A percentile compares a stretch with the other conserved stretches of the same genome.
Conservation (phyloP, 2,329 filamentous ascomycete species). For the Aspergillus quadrilineatus region DNA sequence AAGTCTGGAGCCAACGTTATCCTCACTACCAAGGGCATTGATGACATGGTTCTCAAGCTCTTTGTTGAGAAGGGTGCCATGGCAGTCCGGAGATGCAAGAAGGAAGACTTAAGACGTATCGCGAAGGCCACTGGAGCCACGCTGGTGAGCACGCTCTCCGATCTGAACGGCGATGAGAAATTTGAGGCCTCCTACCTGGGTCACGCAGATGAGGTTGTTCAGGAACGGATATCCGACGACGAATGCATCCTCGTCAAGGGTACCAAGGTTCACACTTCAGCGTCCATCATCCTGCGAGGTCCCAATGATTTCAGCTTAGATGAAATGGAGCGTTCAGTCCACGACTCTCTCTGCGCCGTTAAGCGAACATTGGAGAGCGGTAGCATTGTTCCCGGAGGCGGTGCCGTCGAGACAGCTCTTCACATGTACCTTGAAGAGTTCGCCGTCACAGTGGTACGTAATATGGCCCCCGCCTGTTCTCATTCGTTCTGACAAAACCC, state of each 20-base stretch:
- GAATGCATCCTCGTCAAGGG: constrained; percentile 97
- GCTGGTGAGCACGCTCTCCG: constrained; percentile 86
- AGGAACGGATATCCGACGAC: constrained; percentile 97
- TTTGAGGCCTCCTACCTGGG: constrained; percentile 90
- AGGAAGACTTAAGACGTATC: constrained; percentile 94
- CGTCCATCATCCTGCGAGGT: constrained; percentile 92
- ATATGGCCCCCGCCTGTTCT: not conserved
- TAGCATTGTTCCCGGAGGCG: constrained; percentile 92
- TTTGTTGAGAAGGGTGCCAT: constrained; percentile 95
- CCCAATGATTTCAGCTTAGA: constrained; percentile 95
- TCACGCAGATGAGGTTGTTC: constrained; percentile 90
- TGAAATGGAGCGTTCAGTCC: constrained; percentile 98
- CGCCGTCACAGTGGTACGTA: constrained; percentile 81
- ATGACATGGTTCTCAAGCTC: constrained; percentile 89
- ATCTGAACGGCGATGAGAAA: constrained; percentile 95
- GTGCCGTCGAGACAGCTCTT: constrained; percentile 95
- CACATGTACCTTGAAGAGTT: constrained; percentile 99
- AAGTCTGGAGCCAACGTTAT: constrained; percentile 96
- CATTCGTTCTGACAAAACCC: constrained; percentile 3
- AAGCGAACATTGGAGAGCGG: constrained; percentile 97
- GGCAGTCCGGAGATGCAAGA: constrained; percentile 95
- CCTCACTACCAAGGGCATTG: constrained; percentile 96
- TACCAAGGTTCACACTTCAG: constrained; percentile 89
- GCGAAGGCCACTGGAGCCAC: constrained; percentile 94
- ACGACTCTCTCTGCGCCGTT: constrained; percentile 94